Base-by-base conservation (phyloP, 257 asterid species). In the Scutellaria baicalensis region DNA sequence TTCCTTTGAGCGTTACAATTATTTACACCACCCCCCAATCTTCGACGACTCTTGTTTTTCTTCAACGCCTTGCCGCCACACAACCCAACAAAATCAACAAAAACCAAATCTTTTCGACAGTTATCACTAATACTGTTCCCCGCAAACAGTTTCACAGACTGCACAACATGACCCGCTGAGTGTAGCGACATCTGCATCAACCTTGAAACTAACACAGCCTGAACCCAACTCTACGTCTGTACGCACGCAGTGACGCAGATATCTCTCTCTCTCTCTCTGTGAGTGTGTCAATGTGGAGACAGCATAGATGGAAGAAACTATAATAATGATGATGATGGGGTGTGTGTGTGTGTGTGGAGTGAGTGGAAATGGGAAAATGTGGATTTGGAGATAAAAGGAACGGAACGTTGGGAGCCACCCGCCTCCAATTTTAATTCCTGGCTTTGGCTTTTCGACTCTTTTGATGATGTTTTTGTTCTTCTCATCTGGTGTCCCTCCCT, bases 71-170 rank as follows among this genome's bases (percentile, higher is more conserved):
- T 80, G 60, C 49, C 12, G 8, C 77, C 82, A 51, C 81, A 80
- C 50, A 83, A 39, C 16, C 88, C 90, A 61, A 79, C 76, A 64
- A 85, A 85, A 80, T 83, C 88, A 18, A 79, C 84, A 68, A 81
- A 85, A 18, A 71, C 76, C 66, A 64, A 74, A 68, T 85, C 84
- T 17, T 74, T 81, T 48, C 69, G 78, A 44, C 68, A 64, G 31
- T 42, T 57, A 48, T 71, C 77, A 36, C 48, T 62, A 38, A 75
- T 33, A 43, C 64, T 66, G 68, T 47, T 80, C 35, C 78, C 80
- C 8, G 83, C 83, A 47, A 80, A 85, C 12, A 83, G 80, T n/a
- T 80, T 85, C 63, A 82, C 86, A 0, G 88, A 83, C 80, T 85
- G 88, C 75, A 78, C 86, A 5, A 82, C 71, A 27, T 82, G 90